Percentiles rank a stretch among this genome's conserved stretches.
phyloP scores from a whole-genome alignment of 768 basidiomycete genomes.

The Leucocoprinus leucothites region DNA sequence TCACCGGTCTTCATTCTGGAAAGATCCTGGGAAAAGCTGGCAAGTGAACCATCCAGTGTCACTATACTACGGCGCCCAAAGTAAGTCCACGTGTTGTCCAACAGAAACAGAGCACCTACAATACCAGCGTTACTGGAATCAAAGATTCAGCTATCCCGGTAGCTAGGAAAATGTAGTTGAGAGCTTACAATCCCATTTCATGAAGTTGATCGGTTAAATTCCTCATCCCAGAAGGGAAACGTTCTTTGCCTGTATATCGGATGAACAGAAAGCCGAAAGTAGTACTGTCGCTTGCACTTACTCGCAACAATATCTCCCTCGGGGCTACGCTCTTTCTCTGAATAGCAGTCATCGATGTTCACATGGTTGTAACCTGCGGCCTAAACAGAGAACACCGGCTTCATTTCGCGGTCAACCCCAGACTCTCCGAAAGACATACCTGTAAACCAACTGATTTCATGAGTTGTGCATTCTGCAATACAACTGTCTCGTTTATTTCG shows the following conservation, averaged over 20 bases:
- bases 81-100: background rate
- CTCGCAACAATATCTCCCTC: conserved; percentile 54
- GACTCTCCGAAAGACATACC: conserved; percentile 22
- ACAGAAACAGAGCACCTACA: conserved; percentile 31
- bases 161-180: background rate
- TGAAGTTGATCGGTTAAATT: conserved; percentile 53
- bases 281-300: conserved; percentile 20
- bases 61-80: conserved; percentile 43
- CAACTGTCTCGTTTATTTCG: conserved; percentile 51
- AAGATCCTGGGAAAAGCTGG: conserved; percentile 63
- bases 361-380: conserved; percentile 56
- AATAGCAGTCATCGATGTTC: conserved; percentile 65
- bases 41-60: conserved; percentile 72
- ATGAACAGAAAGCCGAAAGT: background rate
- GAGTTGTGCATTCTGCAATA: conserved; percentile 44
- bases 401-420: too few relatives aligned
- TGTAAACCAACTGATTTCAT: conserved; percentile 52
- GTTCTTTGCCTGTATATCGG: conserved; percentile 34
- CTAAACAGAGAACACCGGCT: conserved; percentile 23
- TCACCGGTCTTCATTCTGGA: conserved; percentile 55
- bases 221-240: conserved; percentile 60
- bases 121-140: conserved; percentile 54
- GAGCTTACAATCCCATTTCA: conserved; percentile 51
- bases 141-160: background rate
- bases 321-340: conserved; percentile 49